phyloP scores from a whole-genome alignment of 2,329 filamentous ascomycete genomes.

The Corinectria fuckeliana region DNA sequence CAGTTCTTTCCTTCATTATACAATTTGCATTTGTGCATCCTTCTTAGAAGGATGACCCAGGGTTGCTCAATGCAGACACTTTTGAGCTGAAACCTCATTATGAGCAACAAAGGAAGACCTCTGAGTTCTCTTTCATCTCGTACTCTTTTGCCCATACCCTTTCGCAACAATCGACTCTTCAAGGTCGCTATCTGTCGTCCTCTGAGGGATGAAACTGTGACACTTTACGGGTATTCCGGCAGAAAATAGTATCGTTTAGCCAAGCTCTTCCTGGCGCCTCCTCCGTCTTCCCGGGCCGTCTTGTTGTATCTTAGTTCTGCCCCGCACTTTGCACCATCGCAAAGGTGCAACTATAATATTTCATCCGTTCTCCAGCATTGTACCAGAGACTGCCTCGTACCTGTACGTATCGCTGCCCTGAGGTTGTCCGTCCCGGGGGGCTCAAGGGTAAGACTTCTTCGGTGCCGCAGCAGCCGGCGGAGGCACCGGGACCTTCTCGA shows the following conservation, averaged over 20 bases:
- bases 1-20: too few relatives aligned
- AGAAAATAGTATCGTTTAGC: neutral
- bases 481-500: constrained; percentile 31
- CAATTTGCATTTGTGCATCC: neutral
- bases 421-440: too few relatives aligned
- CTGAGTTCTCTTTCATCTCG: neutral
- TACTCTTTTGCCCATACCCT: neutral
- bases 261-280: neutral
- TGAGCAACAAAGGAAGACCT: neutral
- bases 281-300: neutral
- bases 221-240: neutral
- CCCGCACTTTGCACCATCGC: neutral
- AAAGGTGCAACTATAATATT: constrained; percentile 10
- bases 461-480: constrained; percentile 16
- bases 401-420: neutral
- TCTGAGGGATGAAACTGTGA: neutral
- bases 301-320: neutral
- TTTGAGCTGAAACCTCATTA: neutral
- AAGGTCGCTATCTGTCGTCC: neutral
- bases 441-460: neutral
- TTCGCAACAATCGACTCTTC: neutral
- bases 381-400: neutral
- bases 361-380: neutral
- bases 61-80: too few relatives aligned
- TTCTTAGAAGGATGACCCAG: neutral